Percentiles rank a stretch among this genome's conserved stretches.
Conservation (phyloP, 2,329 filamentous ascomycete species). For the Alternaria gansuensis region DNA sequence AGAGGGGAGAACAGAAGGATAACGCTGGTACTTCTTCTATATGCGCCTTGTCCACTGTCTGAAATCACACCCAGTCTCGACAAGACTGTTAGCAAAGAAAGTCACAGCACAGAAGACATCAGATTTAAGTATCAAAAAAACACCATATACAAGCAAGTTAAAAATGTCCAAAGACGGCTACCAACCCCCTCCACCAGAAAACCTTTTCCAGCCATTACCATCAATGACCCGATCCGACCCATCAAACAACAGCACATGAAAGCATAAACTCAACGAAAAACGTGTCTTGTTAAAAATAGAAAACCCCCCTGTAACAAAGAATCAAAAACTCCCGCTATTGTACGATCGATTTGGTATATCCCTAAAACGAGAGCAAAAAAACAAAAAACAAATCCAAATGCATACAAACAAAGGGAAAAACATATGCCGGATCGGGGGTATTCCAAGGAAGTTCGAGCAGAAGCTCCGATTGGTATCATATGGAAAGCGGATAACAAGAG, state of each 20-base stretch:
- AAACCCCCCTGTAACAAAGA: neutral
- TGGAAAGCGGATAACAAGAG: slow-evolving; percentile 35
- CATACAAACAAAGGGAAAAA: slow-evolving; percentile 12
- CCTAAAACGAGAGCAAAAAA: slow-evolving; percentile 20
- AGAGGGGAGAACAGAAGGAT: too few species aligned
- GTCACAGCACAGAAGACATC: neutral
- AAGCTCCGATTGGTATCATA: slow-evolving; percentile 46
- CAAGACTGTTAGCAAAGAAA: neutral
- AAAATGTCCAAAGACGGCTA: slow-evolving; percentile 11
- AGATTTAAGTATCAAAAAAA: neutral
- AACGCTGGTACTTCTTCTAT: neutral
- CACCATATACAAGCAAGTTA: slow-evolving; percentile 17
- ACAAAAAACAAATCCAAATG: slow-evolving; percentile 1
- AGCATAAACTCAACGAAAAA: neutral
- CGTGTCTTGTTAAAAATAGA: neutral
- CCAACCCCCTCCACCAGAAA: neutral
- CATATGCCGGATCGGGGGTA: slow-evolving; percentile 20
- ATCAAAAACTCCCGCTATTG: slow-evolving; percentile 34
- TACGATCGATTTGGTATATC: slow-evolving; percentile 44
- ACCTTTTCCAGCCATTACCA: slow-evolving; percentile 23
- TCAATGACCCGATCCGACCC: neutral
- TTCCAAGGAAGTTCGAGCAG: slow-evolving; percentile 27
- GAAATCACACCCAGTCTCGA: neutral
- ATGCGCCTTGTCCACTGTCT: neutral
- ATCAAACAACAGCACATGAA: slow-evolving; percentile 7